These are phyloP conservation scores for Plenodomus lindquistii DNA, from an alignment of 2,329 filamentous ascomycete genomes.

Conservation along the genomic window DNA sequence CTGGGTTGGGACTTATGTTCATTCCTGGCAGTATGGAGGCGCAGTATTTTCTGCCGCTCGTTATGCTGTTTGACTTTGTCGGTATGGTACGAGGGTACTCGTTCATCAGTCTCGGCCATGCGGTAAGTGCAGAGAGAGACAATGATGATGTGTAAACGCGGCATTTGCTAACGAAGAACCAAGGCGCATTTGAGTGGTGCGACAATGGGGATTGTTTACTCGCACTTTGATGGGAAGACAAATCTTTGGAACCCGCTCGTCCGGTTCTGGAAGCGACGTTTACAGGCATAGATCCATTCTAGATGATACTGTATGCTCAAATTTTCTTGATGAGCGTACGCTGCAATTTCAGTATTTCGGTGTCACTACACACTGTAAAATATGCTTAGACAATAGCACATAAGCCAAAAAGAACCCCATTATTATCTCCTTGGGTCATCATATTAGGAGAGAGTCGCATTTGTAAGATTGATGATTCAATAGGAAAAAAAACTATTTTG, in stretches of 20 bases:
- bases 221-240: slow-evolving; percentile 38
- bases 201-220: slow-evolving; percentile 36
- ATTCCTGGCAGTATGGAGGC: slow-evolving; percentile 38
- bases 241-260: slow-evolving; percentile 41
- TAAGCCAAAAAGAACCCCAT: too few species aligned
- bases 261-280: slow-evolving; percentile 27
- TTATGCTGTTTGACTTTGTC: slow-evolving; percentile 41
- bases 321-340: too few species aligned
- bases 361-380: too few species aligned
- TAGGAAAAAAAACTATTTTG: too few species aligned
- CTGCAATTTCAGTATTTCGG: too few species aligned
- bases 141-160: neutral
- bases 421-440: too few species aligned
- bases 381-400: too few species aligned
- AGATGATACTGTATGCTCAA: too few species aligned
- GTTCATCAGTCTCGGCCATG: slow-evolving; percentile 38
- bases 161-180: slow-evolving; percentile 19
- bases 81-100: slow-evolving; percentile 35
- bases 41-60: slow-evolving; percentile 30
- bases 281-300: slow-evolving; percentile 22
- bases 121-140: slow-evolving; percentile 37
- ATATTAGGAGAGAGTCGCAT: too few species aligned
- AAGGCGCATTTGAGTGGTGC: slow-evolving; percentile 42
- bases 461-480: too few species aligned
- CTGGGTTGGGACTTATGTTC: slow-evolving; percentile 36